phyloP scores from a whole-genome alignment of 2,329 filamentous ascomycete genomes.

The Falciphora oryzae region DNA sequence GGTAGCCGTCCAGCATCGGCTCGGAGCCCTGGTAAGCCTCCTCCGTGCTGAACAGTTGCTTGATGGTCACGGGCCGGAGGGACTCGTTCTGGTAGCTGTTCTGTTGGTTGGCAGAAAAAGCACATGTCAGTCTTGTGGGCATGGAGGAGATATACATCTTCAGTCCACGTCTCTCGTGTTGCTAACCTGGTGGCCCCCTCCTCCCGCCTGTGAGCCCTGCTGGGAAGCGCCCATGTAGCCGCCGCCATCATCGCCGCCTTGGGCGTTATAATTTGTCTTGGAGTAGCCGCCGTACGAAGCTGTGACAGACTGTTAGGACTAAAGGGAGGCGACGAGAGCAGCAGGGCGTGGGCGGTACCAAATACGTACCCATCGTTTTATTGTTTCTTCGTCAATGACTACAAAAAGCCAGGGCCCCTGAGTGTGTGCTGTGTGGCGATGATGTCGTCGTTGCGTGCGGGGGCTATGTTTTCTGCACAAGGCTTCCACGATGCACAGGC shows the following conservation, averaged over 20 bases:
- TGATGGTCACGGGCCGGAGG: conserved; percentile 89
- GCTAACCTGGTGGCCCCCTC: conserved; percentile 32
- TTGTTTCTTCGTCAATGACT: not conserved
- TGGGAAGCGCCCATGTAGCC: conserved; percentile 60
- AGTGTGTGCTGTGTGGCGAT: not conserved
- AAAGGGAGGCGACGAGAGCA: too few species aligned
- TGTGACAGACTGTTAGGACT: conserved; percentile 16
- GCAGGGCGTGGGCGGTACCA: too few species aligned
- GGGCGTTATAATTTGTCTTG: conserved; percentile 44
- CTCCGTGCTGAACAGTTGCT: conserved; percentile 81
- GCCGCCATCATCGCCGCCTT: conserved; percentile 54
- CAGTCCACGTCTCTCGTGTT: not conserved
- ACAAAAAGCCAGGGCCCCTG: too few species aligned
- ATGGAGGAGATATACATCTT: too few species aligned
- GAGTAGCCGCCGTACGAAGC: conserved; percentile 46
- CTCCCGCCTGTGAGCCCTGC: conserved; percentile 40
- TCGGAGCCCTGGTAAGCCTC: conserved; percentile 67
- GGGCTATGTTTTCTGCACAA: too few species aligned
- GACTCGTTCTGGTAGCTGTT: conserved; percentile 71
- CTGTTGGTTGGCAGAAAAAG: conserved; percentile 25
- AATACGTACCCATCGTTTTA: not conserved
- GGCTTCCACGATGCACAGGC: too few species aligned
- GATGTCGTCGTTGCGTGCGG: too few species aligned
- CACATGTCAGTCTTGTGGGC: conserved; percentile 3
- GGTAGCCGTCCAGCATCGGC: conserved; percentile 75